phyloP scores from a whole-genome alignment of 2,329 filamentous ascomycete genomes.

The Malbranchea cinnamomea region DNA sequence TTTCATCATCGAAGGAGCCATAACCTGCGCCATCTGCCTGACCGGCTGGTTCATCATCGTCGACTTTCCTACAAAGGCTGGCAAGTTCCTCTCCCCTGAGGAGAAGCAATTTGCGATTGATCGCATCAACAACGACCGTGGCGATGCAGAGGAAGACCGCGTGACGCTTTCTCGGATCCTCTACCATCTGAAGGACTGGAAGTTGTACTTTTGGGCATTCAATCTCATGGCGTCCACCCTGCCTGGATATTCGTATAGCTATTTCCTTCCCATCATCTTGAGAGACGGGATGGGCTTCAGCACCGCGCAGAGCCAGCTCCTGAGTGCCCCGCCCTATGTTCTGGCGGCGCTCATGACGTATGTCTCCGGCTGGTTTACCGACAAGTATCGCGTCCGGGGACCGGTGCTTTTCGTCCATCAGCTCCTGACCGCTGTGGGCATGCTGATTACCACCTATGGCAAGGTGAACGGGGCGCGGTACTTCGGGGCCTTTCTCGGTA shows the following conservation, averaged over 20 bases:
- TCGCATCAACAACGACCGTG: slow-evolving; percentile 33
- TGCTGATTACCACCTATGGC: too few species aligned
- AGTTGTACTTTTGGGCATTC: too few species aligned
- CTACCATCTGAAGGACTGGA: too few species aligned
- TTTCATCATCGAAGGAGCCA: slow-evolving; percentile 2
- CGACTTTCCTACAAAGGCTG: too few species aligned
- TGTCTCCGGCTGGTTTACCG: slow-evolving; percentile 42
- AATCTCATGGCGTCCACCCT: too few species aligned
- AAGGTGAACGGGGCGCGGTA: too few species aligned
- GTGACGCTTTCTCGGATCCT: too few species aligned
- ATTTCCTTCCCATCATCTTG: slow-evolving; percentile 60
- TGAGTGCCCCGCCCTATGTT: slow-evolving; percentile 51
- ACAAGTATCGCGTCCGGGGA: slow-evolving; percentile 48
- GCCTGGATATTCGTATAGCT: too few species aligned
- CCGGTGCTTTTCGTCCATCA: slow-evolving; percentile 50
- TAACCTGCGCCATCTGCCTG: slow-evolving; percentile 5
- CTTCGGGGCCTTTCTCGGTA: slow-evolving; percentile 56
- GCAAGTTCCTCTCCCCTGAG: slow-evolving; percentile 28
- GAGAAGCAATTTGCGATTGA: slow-evolving; percentile 33
- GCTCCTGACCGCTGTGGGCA: slow-evolving; percentile 47
- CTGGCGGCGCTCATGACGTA: slow-evolving; percentile 47
- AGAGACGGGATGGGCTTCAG: slow-evolving; percentile 44
- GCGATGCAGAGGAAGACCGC: slow-evolving; percentile 30
- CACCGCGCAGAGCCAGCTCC: slow-evolving; percentile 47
- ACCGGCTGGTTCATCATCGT: slow-evolving; percentile 7